These are phyloP conservation scores for Colletotrichum chlorophyti DNA, from an alignment of 2,329 filamentous ascomycete species.

Conservation along the genomic window DNA sequence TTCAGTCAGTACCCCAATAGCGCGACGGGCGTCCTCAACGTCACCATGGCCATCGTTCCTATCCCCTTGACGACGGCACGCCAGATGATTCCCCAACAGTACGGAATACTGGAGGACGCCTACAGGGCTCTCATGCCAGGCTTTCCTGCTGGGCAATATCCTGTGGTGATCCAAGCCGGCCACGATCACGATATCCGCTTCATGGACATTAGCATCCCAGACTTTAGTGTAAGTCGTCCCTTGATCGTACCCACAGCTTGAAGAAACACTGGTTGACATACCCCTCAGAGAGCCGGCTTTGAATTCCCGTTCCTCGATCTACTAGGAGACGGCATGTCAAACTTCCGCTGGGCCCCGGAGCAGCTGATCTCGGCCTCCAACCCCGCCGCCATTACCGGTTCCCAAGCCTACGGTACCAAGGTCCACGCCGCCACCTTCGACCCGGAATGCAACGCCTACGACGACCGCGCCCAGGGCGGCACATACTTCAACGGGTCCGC, in stretches of 20 bases:
- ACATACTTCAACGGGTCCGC: constrained; percentile 30
- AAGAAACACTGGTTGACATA: background rate
- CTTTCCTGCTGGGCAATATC: constrained; percentile 60
- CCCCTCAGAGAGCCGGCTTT: constrained; percentile 57
- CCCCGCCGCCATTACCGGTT: constrained; percentile 50
- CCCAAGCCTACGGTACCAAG: constrained; percentile 52
- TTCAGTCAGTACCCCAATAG: constrained; percentile 51
- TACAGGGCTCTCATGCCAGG: constrained; percentile 53
- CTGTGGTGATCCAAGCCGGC: constrained; percentile 55
- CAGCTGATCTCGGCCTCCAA: constrained; percentile 53
- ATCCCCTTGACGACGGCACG: constrained; percentile 55
- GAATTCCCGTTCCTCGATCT: constrained; percentile 64
- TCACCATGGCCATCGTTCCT: constrained; percentile 57
- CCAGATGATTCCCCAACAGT: constrained; percentile 54
- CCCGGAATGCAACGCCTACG: constrained; percentile 57
- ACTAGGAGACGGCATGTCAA: constrained; percentile 54
- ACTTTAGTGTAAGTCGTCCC: constrained; percentile 52
- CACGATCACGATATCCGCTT: constrained; percentile 59
- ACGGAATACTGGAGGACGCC: constrained; percentile 55
- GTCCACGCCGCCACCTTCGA: constrained; percentile 50
- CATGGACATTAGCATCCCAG: constrained; percentile 45
- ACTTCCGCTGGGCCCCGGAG: constrained; percentile 57
- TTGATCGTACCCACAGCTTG: constrained; percentile 25
- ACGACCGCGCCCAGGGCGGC: constrained; percentile 24
- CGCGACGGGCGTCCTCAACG: constrained; percentile 60